Evolutionary conservation across 768 basidiomycete genomes (phyloP), one percentile per base, ranked within the genome.

Genomic region (Tulasnella sp.): DNA sequence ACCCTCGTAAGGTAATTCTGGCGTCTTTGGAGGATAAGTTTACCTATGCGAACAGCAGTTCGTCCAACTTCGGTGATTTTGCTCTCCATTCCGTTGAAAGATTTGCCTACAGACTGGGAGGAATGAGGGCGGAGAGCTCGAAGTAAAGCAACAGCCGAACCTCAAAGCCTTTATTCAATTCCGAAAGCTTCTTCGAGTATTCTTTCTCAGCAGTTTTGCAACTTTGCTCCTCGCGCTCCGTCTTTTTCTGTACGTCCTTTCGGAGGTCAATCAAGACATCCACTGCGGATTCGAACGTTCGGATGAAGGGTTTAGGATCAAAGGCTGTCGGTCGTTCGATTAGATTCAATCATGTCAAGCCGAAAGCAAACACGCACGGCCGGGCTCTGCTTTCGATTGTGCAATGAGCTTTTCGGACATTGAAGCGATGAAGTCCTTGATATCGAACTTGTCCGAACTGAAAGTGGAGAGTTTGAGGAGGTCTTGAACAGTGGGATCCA

Each of bases 161-260:
- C 88, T 99, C 97, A 82, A 99, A 99, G 1, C 95, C 95, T 74
- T 91, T 91, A 84, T 96, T 96, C 34, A 99, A 88, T 78, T 98
- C 97, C n/a, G 89, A 87, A 90, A 99, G 94, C 85, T 94, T 94
- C 87, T 93, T 94, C 2, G 95, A 94, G 85, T 99, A 99, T 82
- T 98, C 96, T 81, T 96, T 86, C 85, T 99, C 97, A 2, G 96
- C 92, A 0, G 92, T 89, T 71, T 92, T 88, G 19, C 98, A 97
- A 82, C 91, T 92, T 87, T 94, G 94, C 87, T 99, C 97, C 88
- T 97, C 92, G 83, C 93, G 92, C 84, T 96, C 93, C 0, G 95
- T 97, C 85, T 93, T 93, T 34, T 91, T 87, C 81, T 98, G 96
- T 9, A 98, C 94, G 85, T 98, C 93, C 83, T 93, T 94, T 68